Evolutionary conservation across 768 basidiomycete genomes (phyloP).

Genomic region (Mycena rosella): DNA sequence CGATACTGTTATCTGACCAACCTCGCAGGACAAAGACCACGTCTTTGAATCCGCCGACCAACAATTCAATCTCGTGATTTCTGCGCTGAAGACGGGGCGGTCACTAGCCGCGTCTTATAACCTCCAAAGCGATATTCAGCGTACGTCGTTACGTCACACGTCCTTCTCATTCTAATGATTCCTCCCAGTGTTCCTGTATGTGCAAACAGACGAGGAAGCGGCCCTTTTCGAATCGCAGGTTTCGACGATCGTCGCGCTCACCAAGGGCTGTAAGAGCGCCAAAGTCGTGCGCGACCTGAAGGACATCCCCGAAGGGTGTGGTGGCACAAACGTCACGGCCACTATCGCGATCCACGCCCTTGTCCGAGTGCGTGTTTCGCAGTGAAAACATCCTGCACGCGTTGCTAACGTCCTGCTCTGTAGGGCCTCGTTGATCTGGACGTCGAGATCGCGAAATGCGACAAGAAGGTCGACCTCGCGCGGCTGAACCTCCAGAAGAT

Average conservation of each 20-base stretch:
- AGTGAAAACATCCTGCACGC: neutral
- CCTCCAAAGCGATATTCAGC: conserved; percentile 86
- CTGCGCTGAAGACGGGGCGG: conserved; percentile 81
- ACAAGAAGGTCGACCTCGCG: conserved; percentile 89
- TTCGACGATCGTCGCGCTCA: conserved; percentile 82
- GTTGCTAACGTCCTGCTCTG: neutral
- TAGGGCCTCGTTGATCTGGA: conserved; percentile 94
- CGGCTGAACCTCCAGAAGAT: conserved; percentile 82
- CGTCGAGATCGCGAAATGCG: conserved; percentile 87
- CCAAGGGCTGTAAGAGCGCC: conserved; percentile 88
- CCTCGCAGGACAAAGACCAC: conserved; percentile 68
- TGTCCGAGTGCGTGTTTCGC: conserved; percentile 77
- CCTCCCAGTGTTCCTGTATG: conserved; percentile 81
- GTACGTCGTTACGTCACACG: conserved; percentile 55
- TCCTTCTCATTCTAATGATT: conserved; percentile 22
- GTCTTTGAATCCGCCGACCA: conserved; percentile 81
- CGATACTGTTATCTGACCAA: neutral
- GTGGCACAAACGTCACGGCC: conserved; percentile 82
- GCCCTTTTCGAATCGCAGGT: conserved; percentile 78
- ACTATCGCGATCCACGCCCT: conserved; percentile 85
- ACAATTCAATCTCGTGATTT: conserved; percentile 89
- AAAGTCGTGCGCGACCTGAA: conserved; percentile 71
- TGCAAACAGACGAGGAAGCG: conserved; percentile 72
- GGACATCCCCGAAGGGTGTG: conserved; percentile 91
- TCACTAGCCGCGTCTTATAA: conserved; percentile 92